Conservation (phyloP, 2,329 filamentous ascomycete genomes). For the Diaporthe nobilis region DNA sequence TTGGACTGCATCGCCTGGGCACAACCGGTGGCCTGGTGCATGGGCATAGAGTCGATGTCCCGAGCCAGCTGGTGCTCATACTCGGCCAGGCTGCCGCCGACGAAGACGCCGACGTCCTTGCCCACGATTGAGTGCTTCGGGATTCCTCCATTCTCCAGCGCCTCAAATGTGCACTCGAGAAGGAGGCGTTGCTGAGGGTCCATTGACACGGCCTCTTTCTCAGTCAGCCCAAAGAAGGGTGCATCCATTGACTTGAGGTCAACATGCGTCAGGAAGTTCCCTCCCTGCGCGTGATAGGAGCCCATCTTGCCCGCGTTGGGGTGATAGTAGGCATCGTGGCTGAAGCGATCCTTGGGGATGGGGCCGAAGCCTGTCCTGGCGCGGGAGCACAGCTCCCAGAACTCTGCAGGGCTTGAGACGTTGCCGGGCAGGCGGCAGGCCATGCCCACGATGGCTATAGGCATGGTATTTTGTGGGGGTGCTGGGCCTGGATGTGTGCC, state of each 20-base stretch:
- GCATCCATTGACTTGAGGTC: slow-evolving; percentile 62
- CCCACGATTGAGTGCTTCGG: slow-evolving; percentile 63
- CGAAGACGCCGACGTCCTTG: slow-evolving; percentile 64
- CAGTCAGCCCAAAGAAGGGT: slow-evolving; percentile 66
- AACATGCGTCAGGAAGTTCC: slow-evolving; percentile 62
- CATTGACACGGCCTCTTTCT: slow-evolving; percentile 65
- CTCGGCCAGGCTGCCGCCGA: slow-evolving; percentile 63
- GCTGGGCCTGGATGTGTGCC: neutral
- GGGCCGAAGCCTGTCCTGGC: slow-evolving; percentile 56
- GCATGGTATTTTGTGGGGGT: slow-evolving; percentile 46
- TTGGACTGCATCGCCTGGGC: slow-evolving; percentile 68
- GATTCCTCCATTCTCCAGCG: slow-evolving; percentile 66
- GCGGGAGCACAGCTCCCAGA: slow-evolving; percentile 60
- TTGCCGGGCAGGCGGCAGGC: slow-evolving; percentile 62
- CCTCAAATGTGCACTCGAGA: slow-evolving; percentile 68
- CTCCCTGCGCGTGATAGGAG: slow-evolving; percentile 54
- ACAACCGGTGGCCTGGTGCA: slow-evolving; percentile 66
- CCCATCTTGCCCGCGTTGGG: slow-evolving; percentile 60
- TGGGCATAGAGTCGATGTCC: slow-evolving; percentile 58
- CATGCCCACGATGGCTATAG: slow-evolving; percentile 64
- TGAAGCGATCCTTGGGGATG: slow-evolving; percentile 63
- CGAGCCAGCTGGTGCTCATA: slow-evolving; percentile 62
- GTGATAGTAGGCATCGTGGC: slow-evolving; percentile 55
- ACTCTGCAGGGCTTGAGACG: slow-evolving; percentile 57
- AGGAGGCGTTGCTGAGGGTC: slow-evolving; percentile 69